Base-by-base conservation (phyloP, 2,329 filamentous ascomycete genomes). In the Arachnomyces sp. region DNA sequence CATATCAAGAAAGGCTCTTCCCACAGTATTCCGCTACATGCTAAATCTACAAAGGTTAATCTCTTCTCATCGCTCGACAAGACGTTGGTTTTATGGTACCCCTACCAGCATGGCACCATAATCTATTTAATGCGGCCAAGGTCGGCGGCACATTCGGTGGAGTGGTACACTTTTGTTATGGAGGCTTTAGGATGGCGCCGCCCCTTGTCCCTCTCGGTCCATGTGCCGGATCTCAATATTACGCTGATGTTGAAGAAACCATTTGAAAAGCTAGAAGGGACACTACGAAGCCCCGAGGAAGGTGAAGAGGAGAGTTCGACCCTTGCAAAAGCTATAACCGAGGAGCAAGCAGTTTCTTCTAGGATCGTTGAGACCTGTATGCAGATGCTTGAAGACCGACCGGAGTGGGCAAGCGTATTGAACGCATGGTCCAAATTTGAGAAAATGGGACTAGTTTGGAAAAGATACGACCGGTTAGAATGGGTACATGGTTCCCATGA, bases 101-200 rank as follows among this genome's bases (percentile, higher is more conserved):
- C 74, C 3, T 64, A 66, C 43, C 69, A 68, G 40, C 61, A 58
- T 13, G 72, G 76, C 3, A 79, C 75, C 2, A 67, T 68, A 28
- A 80, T 84, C 38, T 75, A 74, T 47, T 78, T 83, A 44, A 70
- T 84, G 58, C 72, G 77, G 21, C 71, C 79, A 4, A 71, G 74
- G 9, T 80, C 79, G 13, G 68, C 72, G 2, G 74, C 76, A 4
- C 75, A 75, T 50, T 75, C 78, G 5, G 73, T 80, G 7, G 80
- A 84, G 54, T 84, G 80, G 80, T 82, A 79, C 53, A 82, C 78
- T 0, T 82, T 82, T 47, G 63, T 84, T 11, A 67, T 73, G 9
- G 74, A 75, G 38, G 65, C 74, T 6, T 62, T 83, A 14, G 80
- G 80, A 29, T 76, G 72, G 69, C 66, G 69, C 34, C 69, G 76